Conservation (phyloP, 345 rosid species). For the Syzygium jambos region DNA sequence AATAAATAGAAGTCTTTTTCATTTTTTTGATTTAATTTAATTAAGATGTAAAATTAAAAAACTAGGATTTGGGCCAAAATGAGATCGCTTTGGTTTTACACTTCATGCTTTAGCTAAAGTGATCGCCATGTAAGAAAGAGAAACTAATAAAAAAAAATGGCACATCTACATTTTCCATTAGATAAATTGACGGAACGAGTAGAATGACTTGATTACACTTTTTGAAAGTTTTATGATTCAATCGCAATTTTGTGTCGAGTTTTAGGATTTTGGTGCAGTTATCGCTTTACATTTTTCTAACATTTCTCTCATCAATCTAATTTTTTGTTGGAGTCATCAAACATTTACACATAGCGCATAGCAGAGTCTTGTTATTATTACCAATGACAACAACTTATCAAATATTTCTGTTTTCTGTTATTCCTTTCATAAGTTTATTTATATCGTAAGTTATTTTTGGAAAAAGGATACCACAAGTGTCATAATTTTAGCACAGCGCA, state of each 20-base stretch:
- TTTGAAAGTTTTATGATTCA: not conserved
- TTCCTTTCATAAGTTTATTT: not conserved
- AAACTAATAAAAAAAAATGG: rapidly evolving
- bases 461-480: no score
- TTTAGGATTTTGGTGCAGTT: not conserved
- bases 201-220: rapidly evolving
- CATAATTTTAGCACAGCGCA: no score
- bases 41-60: not conserved
- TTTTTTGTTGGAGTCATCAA: rapidly evolving
- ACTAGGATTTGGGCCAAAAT: not conserved
- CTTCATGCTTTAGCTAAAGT: not conserved
- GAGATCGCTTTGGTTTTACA: not conserved
- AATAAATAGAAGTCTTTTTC: not conserved
- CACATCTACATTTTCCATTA: rapidly evolving
- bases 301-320: not conserved
- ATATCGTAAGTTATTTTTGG: not conserved
- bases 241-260: rapidly evolving
- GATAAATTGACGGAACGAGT: rapidly evolving
- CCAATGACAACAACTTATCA: not conserved
- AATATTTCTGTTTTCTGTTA: not conserved
- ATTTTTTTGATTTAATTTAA: not conserved
- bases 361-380: not conserved
- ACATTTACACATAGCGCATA: rapidly evolving
- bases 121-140: not conserved
- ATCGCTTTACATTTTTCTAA: not conserved